phyloP scores from a whole-genome alignment of 2,329 filamentous ascomycete genomes.

The Verticillium nubilum region DNA sequence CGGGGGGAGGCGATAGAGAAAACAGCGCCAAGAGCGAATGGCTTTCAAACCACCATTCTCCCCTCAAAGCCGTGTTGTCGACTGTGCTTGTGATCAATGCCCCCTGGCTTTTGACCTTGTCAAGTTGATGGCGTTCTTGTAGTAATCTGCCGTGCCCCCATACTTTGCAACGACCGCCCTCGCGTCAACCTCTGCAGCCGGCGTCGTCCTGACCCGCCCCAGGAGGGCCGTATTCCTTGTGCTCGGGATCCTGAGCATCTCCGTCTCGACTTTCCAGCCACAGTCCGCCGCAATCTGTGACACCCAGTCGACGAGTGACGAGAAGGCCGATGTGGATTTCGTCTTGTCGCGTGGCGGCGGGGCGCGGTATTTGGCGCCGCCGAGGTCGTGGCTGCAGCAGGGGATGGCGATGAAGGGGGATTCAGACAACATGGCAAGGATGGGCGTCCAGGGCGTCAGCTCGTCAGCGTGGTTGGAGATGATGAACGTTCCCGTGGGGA shows the following conservation, averaged over 20 bases:
- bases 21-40: neutral
- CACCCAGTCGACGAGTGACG: constrained; percentile 77
- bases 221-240: constrained; percentile 82
- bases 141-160: constrained; percentile 52
- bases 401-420: constrained; percentile 90
- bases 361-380: constrained; percentile 69
- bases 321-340: constrained; percentile 65
- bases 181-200: constrained; percentile 30
- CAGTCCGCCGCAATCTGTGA: constrained; percentile 63
- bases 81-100: constrained; percentile 22
- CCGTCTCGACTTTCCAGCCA: constrained; percentile 72
- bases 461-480: constrained; percentile 97
- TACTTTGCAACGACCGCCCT: constrained; percentile 40
- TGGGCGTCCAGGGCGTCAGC: constrained; percentile 90
- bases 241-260: constrained; percentile 85
- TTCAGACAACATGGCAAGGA: constrained; percentile 69
- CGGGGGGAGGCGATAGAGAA: neutral
- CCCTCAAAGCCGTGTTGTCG: no score
- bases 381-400: constrained; percentile 87
- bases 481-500: constrained; percentile 75
- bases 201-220: constrained; percentile 46
- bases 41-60: neutral
- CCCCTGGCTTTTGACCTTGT: constrained; percentile 41
- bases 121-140: constrained; percentile 56
- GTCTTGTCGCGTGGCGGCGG: constrained; percentile 44